These are phyloP conservation scores for Mitragyna speciosa DNA, from an alignment of 257 asterid species.

Conservation along the genomic window DNA sequence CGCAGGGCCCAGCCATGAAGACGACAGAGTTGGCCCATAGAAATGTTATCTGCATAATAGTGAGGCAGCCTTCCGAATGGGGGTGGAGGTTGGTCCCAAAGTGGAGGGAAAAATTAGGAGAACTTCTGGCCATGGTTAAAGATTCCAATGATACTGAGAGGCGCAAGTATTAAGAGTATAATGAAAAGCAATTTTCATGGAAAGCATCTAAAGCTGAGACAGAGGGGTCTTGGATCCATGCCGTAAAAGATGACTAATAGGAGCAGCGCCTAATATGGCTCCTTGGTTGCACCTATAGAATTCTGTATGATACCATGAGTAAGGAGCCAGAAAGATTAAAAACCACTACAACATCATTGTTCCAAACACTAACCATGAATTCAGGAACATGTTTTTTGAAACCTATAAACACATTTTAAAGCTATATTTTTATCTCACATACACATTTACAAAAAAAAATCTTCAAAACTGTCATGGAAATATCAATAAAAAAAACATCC, in stretches of 20 bases:
- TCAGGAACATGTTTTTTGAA: neutral
- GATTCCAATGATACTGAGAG: conserved; percentile 40
- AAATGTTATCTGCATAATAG: conserved; percentile 84
- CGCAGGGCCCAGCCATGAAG: conserved; percentile 87
- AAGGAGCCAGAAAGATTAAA: neutral
- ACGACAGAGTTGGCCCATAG: conserved; percentile 69
- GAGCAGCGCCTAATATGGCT: conserved; percentile 21
- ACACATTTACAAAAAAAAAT: too few species aligned
- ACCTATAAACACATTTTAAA: too few species aligned
- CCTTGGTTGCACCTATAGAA: conserved; percentile 33
- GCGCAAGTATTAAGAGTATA: conserved; percentile 44
- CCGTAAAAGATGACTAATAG: conserved; percentile 25
- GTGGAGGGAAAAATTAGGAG: conserved; percentile 85
- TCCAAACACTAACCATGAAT: neutral
- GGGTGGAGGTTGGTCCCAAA: conserved; percentile 87
- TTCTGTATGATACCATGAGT: conserved; percentile 34
- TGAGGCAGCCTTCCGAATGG: conserved; percentile 68
- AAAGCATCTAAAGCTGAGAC: conserved; percentile 40
- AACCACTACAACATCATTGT: neutral
- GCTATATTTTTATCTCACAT: too few species aligned
- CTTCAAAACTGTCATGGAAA: too few species aligned
- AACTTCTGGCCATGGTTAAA: conserved; percentile 48
- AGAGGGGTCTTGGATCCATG: conserved; percentile 59
- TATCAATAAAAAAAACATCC: too few species aligned
- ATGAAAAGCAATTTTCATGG: conserved; percentile 35